A percentile compares a stretch with the other conserved stretches of the same genome.
phyloP scores from a whole-genome alignment of 202 grass and related monocot species.

The Setaria italica region DNA sequence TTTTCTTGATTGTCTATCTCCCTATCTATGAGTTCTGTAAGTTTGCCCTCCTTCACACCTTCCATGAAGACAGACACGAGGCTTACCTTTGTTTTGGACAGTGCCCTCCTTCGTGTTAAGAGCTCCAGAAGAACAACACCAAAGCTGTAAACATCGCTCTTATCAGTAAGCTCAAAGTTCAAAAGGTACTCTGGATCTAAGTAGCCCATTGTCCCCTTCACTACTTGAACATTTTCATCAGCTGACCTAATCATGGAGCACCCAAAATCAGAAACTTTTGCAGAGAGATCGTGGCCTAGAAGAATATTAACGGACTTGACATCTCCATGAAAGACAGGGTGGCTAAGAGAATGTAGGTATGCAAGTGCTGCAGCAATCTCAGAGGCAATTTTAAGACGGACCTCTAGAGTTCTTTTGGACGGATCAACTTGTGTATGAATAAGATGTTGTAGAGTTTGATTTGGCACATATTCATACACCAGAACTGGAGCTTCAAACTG shows the following conservation, averaged over 20 bases:
- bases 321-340: constrained; percentile 45
- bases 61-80: constrained; percentile 23
- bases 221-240: neutral
- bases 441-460: constrained; percentile 27
- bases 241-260: constrained; percentile 3
- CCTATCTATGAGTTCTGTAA: constrained; percentile 23
- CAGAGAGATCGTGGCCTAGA: constrained; percentile 18
- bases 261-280: constrained; percentile 52
- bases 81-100: constrained; percentile 22
- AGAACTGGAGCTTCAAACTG: constrained; percentile 52
- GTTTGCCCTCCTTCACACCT: constrained; percentile 11
- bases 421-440: constrained; percentile 17
- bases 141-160: constrained; percentile 61
- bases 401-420: constrained; percentile 3
- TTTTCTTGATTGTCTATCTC: neutral
- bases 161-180: constrained; percentile 46
- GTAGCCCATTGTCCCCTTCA: constrained; percentile 53
- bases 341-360: constrained; percentile 41
- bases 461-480: constrained; percentile 52
- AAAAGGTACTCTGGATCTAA: constrained; percentile 55
- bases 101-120: constrained; percentile 35
- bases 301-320: constrained; percentile 58
- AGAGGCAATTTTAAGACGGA: constrained; percentile 46
- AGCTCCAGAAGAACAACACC: constrained; percentile 56
- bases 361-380: constrained; percentile 41